Base-by-base conservation (phyloP, 1,284 basidiomycete genomes). In the Rhodotorula mucilaginosa region DNA sequence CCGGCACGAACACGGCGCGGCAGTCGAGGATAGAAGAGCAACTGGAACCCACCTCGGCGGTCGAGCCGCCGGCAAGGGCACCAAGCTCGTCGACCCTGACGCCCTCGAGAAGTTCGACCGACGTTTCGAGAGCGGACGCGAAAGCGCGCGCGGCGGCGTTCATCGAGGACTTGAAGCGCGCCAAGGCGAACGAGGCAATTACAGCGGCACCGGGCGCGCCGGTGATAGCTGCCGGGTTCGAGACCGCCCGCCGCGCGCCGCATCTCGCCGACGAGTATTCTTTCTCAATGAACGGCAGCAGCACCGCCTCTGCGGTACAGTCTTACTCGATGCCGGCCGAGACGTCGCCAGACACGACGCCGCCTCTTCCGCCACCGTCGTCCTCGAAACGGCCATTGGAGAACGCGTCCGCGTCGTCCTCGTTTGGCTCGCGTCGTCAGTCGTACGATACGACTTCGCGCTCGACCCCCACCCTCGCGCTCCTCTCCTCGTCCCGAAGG, bases 131-230 rank as follows among this genome's bases (percentile, higher is more conserved):
- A 57, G 39, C 39, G 5, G 73, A 74, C 19, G 70, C 70, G 23
- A 72, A 68, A 31, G 68, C 70, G n/a, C 64, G 73, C 26, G 73
- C 73, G 5, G 68, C 65, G 10, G 70, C 73, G 0, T 74, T 74
- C 64, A 65, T 74, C 44, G 73, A 70, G 1, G 73, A 74, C 19
- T 62, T 72, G 26, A 72, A 72, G 46, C 58, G 61, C 46, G 66
- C 65, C 8, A 67, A 61, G 48, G 23, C 34, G 8, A 48, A 39
- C 3, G 63, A 64, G 59, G 61, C 51, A 26, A 26, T 26, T 10
- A 57, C 56, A 34, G 34, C 34, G 6, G 34, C 39, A 10, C 39
- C 39, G 8, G 39, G 39, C 2, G 39, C 39, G 39, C 39, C 39
- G 39, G 39, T 44, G 8, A 44, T 44, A 8, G 12, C 10, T 44